A percentile compares a stretch with the other conserved stretches of the same genome.
Conservation (phyloP, 805 yeast species). For the Candida takata region DNA sequence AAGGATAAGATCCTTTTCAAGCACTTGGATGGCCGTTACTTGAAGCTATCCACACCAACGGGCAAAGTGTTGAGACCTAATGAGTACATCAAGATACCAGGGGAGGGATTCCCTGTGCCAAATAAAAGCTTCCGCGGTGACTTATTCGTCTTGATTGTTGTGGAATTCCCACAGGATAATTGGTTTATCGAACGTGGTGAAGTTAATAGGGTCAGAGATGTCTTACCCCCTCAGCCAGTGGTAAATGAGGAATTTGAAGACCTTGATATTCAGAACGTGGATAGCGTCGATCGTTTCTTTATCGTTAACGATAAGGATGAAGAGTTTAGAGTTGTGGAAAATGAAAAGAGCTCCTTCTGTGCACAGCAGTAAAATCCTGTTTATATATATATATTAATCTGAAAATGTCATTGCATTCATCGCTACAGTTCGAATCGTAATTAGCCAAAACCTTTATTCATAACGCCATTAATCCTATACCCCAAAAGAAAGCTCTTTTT, state of each 20-base stretch:
- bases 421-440: too few relatives aligned
- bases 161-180: conserved; percentile 77
- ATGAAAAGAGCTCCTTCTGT: conserved; percentile 23
- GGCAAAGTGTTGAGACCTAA: conserved; percentile 83
- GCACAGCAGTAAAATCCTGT: conserved; percentile 25
- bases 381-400: background rate
- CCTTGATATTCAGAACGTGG: conserved; percentile 22
- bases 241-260: conserved; percentile 23
- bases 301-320: conserved; percentile 13
- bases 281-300: conserved; percentile 10
- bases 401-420: too few relatives aligned
- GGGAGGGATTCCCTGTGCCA: conserved; percentile 80
- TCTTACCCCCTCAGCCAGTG: conserved; percentile 37
- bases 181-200: conserved; percentile 80
- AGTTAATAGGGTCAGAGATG: conserved; percentile 41
- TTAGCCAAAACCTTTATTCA: background rate
- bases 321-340: conserved; percentile 5
- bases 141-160: conserved; percentile 58
- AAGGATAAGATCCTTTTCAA: conserved; percentile 50
- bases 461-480: background rate
- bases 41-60: conserved; percentile 55
- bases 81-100: conserved; percentile 52
- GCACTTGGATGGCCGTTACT: conserved; percentile 75
- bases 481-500: background rate
- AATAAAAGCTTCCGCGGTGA: conserved; percentile 45